Evolutionary conservation across 805 yeast species (phyloP), one percentile per base, ranked within the genome.

Genomic region (Blastobotrys parvus): DNA sequence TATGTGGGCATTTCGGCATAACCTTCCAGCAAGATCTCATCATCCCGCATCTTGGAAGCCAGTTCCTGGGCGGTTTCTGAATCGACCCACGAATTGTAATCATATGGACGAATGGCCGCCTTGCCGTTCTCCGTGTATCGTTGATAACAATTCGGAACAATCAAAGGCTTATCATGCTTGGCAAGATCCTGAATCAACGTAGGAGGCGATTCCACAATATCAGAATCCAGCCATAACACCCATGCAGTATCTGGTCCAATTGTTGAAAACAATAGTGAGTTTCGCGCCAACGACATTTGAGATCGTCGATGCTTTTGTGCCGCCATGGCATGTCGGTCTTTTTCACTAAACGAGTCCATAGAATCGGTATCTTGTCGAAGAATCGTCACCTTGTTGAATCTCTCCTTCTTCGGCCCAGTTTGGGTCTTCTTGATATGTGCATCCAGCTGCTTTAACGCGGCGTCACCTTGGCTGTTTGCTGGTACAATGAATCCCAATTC

Each of bases 191-290:
- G 94, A 49, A 92, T 75, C 55, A 92, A 66, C 15, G 83, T 77
- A 11, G 74, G 64, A 15, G 96, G 95, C 3, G 95, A 77, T 64
- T 92, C 99, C 27, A 89, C 74, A 35, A 92, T 81, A 64, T 92
- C 99, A 2, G 95, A 81, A 63, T 92, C 99, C 52, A 92, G 69
- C 99, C 99, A 92, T 41, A 92, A 68, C 16, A 90, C 83, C 98
- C 98, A 92, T 18, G 94, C 78, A 2, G 94, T 88, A 53, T 82
- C 76, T 17, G 97, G 94, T 3, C 88, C 83, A 38, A 92, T 68
- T 1, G 97, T 78, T 7, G 97, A 83, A 65, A 88, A 87, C 39
- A 92, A 70, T 45, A 92, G 68, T 32, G 95, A 88, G 68, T 92
- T 92, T 60, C 98, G 74, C 2, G 97, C 96, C 51, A 87, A 68